Base-by-base conservation (phyloP, 768 basidiomycete genomes). In the Plicaturopsis crispa region DNA sequence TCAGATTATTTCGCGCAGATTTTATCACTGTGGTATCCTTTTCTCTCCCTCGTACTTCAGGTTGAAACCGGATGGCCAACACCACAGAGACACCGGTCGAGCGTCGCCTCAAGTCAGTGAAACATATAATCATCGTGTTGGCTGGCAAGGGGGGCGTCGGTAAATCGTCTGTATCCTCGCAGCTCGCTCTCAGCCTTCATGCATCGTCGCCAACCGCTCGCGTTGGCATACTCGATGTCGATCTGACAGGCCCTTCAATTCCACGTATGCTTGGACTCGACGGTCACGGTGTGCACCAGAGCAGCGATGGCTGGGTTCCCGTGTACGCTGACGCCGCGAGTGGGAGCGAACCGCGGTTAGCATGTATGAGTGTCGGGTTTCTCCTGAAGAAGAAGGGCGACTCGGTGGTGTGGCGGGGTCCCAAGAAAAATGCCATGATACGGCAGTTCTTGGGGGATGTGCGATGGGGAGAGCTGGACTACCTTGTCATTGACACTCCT, bases 371-470 rank as follows among this genome's bases (percentile, higher is more conserved):
- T 54, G 91, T 98, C 6, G 96, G 91, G 2, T 97, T 98, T 59
- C 65, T 99, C 48, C 61, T 98, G 49, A 88, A 89, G 65, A 83
- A 81, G 53, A 82, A 80, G 53, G 83, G 80, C 16, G 93, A 98
- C 54, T 89, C 88, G 13, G 91, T 99, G 33, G 89, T 99, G 2
- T 99, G 96, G 96, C 67, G 96, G 52, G 96, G 96, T 0, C 96
- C 96, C 34, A 98, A 96, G 70, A 97, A 96, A 71, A 93, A 93
- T 49, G 93, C 84, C 41, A 96, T 96, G 92, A 94, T 97, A 50
- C 69, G 90, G 52, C 93, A 97, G 65, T 96, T 97, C 57, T 59
- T 96, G 56, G 79, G 80, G 49, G 89, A 97, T 48, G 92, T 96
- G n/a, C 66, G 88, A 46, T 97, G 92, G 92, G 92, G 89, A 33